Evolutionary conservation across 2,329 filamentous ascomycete genomes (phyloP), one percentile per base, ranked within the genome.

Genomic region (Alternaria sp.): DNA sequence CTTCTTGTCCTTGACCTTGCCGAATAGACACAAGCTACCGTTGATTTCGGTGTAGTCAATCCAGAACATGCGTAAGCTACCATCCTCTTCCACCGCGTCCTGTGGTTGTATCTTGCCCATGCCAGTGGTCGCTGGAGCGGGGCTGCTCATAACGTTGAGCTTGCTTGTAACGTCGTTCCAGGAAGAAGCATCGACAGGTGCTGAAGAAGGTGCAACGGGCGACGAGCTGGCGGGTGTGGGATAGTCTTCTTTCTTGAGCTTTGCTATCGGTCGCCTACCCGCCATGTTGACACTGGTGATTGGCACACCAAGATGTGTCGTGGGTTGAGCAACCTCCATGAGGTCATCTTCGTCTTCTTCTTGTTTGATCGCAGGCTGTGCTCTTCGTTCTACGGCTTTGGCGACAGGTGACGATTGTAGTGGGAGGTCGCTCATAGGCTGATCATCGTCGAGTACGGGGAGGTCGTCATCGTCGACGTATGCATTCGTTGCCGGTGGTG

Each of bases 51-150:
- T 93, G 75, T 97, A 99, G 80, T 99, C 96, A 8, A 92, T 91
- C 96, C 96, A 99, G 83, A 97, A 99, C 84, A 99, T 93, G 70
- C 91, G 90, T 28, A 99, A 85, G 71, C 92, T 96, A 37, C 95
- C 96, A 75, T 99, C 94, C 66, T 92, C 89, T 78, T 98, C 95
- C n/a, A 97, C 82, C n/a, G 92, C 94, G 79, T 97, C 91, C 66
- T 91, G 88, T 61, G 92, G 87, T 67, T 91, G 89, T 53, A 97
- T 86, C 81, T 98, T 99, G 44, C 94, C 94, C 68, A 92, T 87
- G 9, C 83, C 85, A 9, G 84, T 85, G 25, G 84, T 84, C 68
- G 93, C 90, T 4, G 87, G 78, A 5, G 87, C 84, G 5, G 93
- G 90, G 74, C 89, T 93, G 79, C 88, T 93, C 68, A 96, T 85